Evolutionary conservation across 1,284 basidiomycete genomes (phyloP), one percentile per base, ranked within the genome.

Genomic region (Bjerkandera adusta): DNA sequence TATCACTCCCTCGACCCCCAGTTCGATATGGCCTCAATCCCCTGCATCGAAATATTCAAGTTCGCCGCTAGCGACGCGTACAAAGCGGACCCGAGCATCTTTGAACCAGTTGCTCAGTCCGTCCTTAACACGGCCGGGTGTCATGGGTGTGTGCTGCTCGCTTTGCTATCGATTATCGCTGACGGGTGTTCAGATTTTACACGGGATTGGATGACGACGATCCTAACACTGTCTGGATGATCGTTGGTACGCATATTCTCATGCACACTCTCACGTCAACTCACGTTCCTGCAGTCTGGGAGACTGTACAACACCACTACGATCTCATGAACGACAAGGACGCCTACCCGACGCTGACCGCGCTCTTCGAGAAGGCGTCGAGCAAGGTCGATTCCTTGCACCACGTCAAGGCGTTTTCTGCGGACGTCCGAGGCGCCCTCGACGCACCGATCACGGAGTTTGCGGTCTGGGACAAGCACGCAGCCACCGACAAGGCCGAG

Each of bases 401-500:
- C 24, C 43, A 49, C 48, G 32, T 24, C 44, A 30, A 10, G 26
- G n/a, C n/a, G n/a, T 33, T 50, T 39, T 22, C 18, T 16, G 36
- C 34, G n/a, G 33, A 37, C 12, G 20, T 39, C 16, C n/a, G n/a
- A n/a, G 34, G 18, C 13, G 49, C 44, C 3, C 40, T 50, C n/a
- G 34, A 47, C 15, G 39, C 44, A 8, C 49, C 49, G 13, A 11
- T 27, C n/a, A 43, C 49, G 6, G 49, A 50, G 44, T 36, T 50
- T 40, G 39, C 44, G 3, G 7, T 43, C 11, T 46, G 39, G 44
- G 43, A 30, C 8, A 20, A 43, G 21, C 26, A 47, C 18, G 44
- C 36, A 21, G 20, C 4, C 15, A 30, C 38, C 16, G 45, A 50
- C 39, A 32, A 16, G 10, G 22, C 15, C 6, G 16, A 34, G 24